Base-by-base conservation (phyloP, 129 eudicot genomes). In the Artemisia tridentata region DNA sequence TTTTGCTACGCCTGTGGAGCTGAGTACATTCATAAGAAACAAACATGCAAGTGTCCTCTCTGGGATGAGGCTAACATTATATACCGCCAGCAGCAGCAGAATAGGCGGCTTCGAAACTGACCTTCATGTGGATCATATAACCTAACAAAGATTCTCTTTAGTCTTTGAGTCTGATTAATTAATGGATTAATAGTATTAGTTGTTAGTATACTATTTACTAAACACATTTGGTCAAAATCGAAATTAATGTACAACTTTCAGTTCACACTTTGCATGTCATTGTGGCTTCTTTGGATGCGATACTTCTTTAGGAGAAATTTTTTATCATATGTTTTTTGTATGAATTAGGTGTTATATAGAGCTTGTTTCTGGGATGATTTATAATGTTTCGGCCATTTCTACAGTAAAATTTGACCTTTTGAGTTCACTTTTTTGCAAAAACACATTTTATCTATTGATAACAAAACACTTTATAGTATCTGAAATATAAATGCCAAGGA, bases 1-100 rank as follows among this genome's bases (percentile, higher is more conserved):
- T 90, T 90, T 48, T 86, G 96, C 80, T 89, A 90, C 53, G 70
- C 70, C 1, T 90, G 96, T 75, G 96, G 96, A 83, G 91, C 88
- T 16, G 85, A 65, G 56, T 82, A 93, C 95, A 72, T 54, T 66
- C 72, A 87, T 60, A 87, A 86, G 85, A 83, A 71, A 70, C 79
- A 88, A 4, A 84, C 90, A 1, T 86, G 96, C 72, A 7, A 9
- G 0, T 89, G 93, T 72, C 82, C 74, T 1, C 12, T 84, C 1
- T 89, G 96, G 96, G 85, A 84, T 58, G 81, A 78, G 55, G 75
- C 41, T 18, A 71, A 82, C 63, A 80, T 86, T 13, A 21, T 83
- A 29, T 43, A 71, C 13, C 13, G 64, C 38, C 64, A 14, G 13
- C 13, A 0, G 15, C 45, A 38, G 11, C 45, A 38, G 10, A 41